Conservation (phyloP, 306 rosid species). For the Dryas octopetala region DNA sequence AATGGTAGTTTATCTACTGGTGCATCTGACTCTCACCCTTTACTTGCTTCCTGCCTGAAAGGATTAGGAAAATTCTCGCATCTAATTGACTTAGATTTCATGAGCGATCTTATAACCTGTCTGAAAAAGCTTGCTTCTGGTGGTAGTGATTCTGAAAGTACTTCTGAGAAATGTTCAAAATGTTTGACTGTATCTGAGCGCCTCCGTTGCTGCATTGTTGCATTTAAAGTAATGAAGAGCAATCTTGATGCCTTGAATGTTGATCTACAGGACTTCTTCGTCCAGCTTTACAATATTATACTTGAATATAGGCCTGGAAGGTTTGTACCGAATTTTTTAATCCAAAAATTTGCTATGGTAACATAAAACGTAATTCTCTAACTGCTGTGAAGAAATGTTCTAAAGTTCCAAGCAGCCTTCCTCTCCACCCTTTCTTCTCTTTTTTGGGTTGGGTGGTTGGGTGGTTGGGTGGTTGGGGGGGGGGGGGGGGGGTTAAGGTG, state of each 20-base stretch:
- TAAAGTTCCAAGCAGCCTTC: not conserved
- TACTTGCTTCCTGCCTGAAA: constrained; percentile 82
- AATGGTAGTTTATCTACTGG: constrained; percentile 33
- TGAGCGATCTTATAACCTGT: constrained; percentile 81
- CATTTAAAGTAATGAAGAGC: constrained; percentile 90
- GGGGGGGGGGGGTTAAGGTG: too few relatives aligned
- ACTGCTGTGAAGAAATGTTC: not conserved
- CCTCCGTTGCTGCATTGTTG: constrained; percentile 89
- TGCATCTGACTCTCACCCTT: constrained; percentile 55
- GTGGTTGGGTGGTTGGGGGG: too few relatives aligned
- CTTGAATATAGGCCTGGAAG: constrained; percentile 96
- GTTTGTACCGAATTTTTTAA: constrained; percentile 39
- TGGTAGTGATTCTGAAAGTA: constrained; percentile 36
- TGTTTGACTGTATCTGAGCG: constrained; percentile 80
- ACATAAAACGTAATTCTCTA: not conserved
- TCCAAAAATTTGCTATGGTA: not conserved
- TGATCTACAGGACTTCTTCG: constrained; percentile 85
- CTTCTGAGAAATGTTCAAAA: constrained; percentile 43
- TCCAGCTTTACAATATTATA: constrained; percentile 87
- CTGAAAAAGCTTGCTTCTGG: constrained; percentile 73
- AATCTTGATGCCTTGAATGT: constrained; percentile 94
- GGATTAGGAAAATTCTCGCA: constrained; percentile 93
- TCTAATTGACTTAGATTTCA: constrained; percentile 85
- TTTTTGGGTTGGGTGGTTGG: too few relatives aligned
- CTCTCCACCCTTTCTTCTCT: too few relatives aligned